Base-by-base conservation (phyloP, 139 green algal species). In the Closterium sp. region DNA sequence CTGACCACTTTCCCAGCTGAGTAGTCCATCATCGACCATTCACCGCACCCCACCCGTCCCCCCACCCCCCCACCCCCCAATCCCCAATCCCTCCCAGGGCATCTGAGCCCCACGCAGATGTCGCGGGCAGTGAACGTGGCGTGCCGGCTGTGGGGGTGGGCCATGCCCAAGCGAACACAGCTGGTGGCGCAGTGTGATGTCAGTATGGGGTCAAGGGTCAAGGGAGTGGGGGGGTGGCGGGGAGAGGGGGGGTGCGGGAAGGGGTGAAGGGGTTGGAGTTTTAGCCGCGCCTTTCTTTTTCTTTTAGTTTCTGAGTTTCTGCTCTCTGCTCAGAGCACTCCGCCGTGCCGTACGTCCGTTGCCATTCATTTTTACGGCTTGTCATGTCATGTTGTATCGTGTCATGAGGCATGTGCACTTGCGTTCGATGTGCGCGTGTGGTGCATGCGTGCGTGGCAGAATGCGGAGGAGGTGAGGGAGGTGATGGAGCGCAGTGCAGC, bases 71-170 rank as follows among this genome's bases (percentile, higher is more conserved):
- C 36, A 4, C 36, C 36, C 36, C 36, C 43, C 43, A 12, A 4
- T 6, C 36, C 36, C 36, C 43, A 12, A 12, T 16, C 43, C 43
- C 12, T 25, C 43, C 10, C 43, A 69, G 43, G 43, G 43, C 43
- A 69, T 69, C 23, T 69, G 10, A 69, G 43, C 43, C 21, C 21
- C 23, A 16, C 21, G 43, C 43, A 69, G 43, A 69, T 25, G 43
- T 69, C 43, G 43, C 43, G 84, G 84, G 84, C 84, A 55, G 84
- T 87, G 84, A 34, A 87, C 33, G 84, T 87, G 84, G 84, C 33
- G 84, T 34, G 33, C 33, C 84, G 84, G 33, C 84, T 87, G 33
- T 87, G 84, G 84, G 84, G 84, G 10, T 87, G 84, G 84, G 84
- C 84, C 33, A 87, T 87, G 84, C 84, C 84, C 84, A 87, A 87